These are phyloP conservation scores for Aspergillus calidoustus DNA, from an alignment of 2,329 filamentous ascomycete species.

Conservation along the genomic window DNA sequence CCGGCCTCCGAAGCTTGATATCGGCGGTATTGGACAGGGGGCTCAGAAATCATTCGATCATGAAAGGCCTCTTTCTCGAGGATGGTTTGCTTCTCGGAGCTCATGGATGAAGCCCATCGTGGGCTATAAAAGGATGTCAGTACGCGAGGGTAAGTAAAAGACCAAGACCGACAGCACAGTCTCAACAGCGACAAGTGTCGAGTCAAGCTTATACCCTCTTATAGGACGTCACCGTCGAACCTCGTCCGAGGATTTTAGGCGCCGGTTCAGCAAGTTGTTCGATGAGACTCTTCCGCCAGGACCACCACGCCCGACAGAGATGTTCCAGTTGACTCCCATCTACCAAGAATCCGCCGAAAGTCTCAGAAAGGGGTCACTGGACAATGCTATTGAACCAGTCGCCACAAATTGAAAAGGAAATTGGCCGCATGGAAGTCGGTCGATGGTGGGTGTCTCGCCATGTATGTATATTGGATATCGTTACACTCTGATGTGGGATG, in stretches of 20 bases:
- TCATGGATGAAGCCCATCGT: slow-evolving; percentile 29
- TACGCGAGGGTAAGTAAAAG: slow-evolving; percentile 18
- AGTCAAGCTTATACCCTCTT: background rate
- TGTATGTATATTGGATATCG: slow-evolving; percentile 18
- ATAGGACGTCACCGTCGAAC: slow-evolving; percentile 28
- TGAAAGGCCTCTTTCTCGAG: slow-evolving; percentile 17
- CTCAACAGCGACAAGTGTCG: background rate
- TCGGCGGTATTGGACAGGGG: background rate
- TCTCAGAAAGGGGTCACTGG: slow-evolving; percentile 2
- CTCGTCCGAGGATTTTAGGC: slow-evolving; percentile 40
- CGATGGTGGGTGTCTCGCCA: background rate
- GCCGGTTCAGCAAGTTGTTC: slow-evolving; percentile 38
- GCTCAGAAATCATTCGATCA: background rate
- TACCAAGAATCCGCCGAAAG: slow-evolving; percentile 17
- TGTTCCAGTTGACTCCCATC: slow-evolving; percentile 29
- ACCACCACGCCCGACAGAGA: slow-evolving; percentile 27
- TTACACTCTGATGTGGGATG: slow-evolving; percentile 15
- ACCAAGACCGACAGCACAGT: background rate
- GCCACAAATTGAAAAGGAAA: background rate
- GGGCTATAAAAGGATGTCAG: slow-evolving; percentile 17
- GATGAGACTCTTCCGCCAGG: slow-evolving; percentile 35
- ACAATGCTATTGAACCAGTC: slow-evolving; percentile 1
- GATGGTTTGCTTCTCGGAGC: slow-evolving; percentile 23
- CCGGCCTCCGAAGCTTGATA: slow-evolving; percentile 11
- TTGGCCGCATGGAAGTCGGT: background rate